Conservation (phyloP, 2,329 filamentous ascomycete genomes). For the Fusarium paranaense region DNA sequence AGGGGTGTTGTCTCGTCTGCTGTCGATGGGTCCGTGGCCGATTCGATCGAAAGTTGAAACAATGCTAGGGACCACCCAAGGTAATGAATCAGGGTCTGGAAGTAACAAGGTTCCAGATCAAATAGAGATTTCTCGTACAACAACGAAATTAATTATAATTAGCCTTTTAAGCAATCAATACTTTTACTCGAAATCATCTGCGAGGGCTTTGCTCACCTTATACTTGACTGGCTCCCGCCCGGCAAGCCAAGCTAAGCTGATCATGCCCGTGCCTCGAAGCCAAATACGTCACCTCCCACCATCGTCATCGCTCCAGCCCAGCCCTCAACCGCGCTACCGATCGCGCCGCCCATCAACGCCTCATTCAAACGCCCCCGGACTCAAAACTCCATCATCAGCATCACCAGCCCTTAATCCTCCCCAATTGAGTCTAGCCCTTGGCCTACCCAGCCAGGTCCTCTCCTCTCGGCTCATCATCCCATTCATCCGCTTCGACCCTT, state of each 20-base stretch:
- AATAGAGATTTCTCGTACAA: background rate
- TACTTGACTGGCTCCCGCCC: background rate
- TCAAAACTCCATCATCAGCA: slow-evolving; percentile 20
- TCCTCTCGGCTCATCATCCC: slow-evolving; percentile 11
- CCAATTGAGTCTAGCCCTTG: slow-evolving; percentile 23
- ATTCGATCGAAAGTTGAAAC: slow-evolving; percentile 11
- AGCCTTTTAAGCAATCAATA: background rate
- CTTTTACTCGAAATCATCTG: background rate
- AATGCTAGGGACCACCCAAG: background rate
- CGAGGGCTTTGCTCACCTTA: slow-evolving; percentile 12
- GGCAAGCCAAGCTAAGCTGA: slow-evolving; percentile 4
- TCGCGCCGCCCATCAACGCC: slow-evolving; percentile 10
- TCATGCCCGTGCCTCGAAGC: slow-evolving; percentile 34
- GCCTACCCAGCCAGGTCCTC: background rate
- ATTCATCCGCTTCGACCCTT: slow-evolving; percentile 26
- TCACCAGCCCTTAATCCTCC: slow-evolving; percentile 22
- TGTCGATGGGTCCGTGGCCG: slow-evolving; percentile 6
- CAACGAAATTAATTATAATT: background rate
- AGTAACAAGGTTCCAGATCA: background rate
- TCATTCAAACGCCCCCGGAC: slow-evolving; percentile 10
- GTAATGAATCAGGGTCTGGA: background rate
- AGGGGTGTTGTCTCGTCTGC: background rate
- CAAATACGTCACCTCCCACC: slow-evolving; percentile 40
- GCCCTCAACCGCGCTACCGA: background rate
- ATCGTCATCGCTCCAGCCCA: slow-evolving; percentile 33